A percentile compares a stretch with the other conserved stretches of the same genome.
Conservation (phyloP, 2,329 filamentous ascomycete genomes). For the Furcasterigmium sp. region DNA sequence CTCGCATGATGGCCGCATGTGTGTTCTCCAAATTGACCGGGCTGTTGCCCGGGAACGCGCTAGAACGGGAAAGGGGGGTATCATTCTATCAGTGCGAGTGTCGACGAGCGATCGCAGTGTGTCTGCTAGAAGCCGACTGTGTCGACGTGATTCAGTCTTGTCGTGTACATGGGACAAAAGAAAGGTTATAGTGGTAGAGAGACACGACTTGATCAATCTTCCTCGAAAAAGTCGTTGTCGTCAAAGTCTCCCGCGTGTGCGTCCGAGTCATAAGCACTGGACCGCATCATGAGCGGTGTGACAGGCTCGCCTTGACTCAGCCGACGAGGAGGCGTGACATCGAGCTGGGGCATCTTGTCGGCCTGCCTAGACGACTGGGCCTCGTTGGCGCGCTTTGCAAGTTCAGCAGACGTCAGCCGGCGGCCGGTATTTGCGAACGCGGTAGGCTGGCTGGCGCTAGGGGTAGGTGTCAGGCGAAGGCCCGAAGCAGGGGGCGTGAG, state of each 20-base stretch:
- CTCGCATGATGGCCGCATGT: background rate
- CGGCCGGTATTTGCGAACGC: conserved; percentile 57
- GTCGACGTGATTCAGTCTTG: background rate
- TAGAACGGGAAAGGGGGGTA: conserved; percentile 27
- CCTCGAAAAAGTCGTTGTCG: conserved; percentile 54
- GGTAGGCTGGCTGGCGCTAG: conserved; percentile 45
- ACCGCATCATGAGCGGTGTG: conserved; percentile 58
- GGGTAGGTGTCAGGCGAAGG: conserved; percentile 55
- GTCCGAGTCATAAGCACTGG: conserved; percentile 55
- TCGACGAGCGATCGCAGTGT: background rate
- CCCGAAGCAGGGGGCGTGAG: conserved; percentile 84
- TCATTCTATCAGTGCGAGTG: conserved; percentile 24
- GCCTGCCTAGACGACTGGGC: conserved; percentile 23
- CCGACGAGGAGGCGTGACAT: conserved; percentile 37
- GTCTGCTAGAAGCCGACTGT: background rate
- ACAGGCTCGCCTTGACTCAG: conserved; percentile 35
- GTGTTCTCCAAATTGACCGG: background rate
- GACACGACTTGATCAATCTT: conserved; percentile 24
- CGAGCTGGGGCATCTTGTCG: conserved; percentile 29
- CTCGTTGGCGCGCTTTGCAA: conserved; percentile 29
- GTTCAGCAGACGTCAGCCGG: conserved; percentile 48
- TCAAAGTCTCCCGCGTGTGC: conserved; percentile 55
- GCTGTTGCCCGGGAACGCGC: conserved; percentile 1
- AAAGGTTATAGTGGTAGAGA: conserved; percentile 12
- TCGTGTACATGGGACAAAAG: conserved; percentile 17